Evolutionary conservation across 768 basidiomycete species (phyloP).

Genomic region (Hypholoma fasciculare): DNA sequence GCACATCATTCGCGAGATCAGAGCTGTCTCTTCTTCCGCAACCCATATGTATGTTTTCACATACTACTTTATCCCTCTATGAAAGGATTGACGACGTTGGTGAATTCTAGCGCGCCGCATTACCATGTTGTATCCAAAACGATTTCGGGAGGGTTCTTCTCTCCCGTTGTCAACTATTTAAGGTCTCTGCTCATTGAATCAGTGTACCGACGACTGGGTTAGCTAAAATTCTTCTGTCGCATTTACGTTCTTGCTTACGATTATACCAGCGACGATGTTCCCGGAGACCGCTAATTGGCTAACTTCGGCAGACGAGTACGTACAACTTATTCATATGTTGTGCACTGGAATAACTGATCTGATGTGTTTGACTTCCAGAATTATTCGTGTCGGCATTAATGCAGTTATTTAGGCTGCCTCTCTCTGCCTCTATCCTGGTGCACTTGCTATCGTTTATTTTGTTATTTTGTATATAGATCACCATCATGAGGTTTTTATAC

Average conservation of each 20-base stretch:
- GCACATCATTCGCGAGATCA: constrained; percentile 39
- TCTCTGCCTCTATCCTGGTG: no score
- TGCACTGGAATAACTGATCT: background rate
- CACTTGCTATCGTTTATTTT: no score
- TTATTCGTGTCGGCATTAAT: constrained; percentile 59
- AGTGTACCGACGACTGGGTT: constrained; percentile 58
- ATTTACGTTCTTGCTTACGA: background rate
- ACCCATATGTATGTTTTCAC: constrained; percentile 55
- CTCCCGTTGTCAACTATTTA: constrained; percentile 39
- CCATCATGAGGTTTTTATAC: no score
- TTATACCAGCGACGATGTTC: constrained; percentile 51
- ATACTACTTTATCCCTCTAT: no score
- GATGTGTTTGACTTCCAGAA: constrained; percentile 28
- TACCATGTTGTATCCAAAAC: constrained; percentile 52
- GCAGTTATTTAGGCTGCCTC: constrained; percentile 39
- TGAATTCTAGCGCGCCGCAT: constrained; percentile 47
- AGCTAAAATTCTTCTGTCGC: constrained; percentile 6
- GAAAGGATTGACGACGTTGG: no score
- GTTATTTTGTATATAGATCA: no score
- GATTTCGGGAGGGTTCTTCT: constrained; percentile 30
- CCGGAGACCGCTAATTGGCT: constrained; percentile 63
- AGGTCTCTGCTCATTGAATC: constrained; percentile 57
- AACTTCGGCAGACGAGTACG: constrained; percentile 57
- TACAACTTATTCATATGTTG: background rate
- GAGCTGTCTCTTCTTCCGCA: constrained; percentile 34